phyloP scores from a whole-genome alignment of 352 stramenopile genomes.

The Phytophthora palmivora region DNA sequence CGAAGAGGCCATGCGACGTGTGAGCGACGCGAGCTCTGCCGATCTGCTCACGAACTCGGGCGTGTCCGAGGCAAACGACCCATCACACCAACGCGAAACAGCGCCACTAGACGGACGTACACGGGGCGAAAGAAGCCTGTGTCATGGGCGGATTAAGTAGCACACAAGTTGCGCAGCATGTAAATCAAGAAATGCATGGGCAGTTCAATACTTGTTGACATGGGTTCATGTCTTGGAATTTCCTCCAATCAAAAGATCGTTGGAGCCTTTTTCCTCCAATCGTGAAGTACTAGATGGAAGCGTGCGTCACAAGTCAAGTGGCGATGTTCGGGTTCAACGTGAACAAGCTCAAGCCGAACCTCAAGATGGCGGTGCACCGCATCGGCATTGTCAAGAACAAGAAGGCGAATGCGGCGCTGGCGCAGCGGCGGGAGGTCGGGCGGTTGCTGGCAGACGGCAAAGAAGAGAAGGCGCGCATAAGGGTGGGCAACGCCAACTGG shows the following conservation, averaged over 20 bases:
- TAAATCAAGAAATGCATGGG: constrained; percentile 32
- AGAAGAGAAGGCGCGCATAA: constrained; percentile 95
- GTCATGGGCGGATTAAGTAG: constrained; percentile 71
- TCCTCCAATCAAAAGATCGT: no score
- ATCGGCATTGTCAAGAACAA: constrained; percentile 94
- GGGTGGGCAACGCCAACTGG: constrained; percentile 61
- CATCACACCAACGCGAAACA: constrained; percentile 19
- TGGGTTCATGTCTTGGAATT: no score
- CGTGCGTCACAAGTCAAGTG: constrained; percentile 11
- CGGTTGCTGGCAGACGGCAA: constrained; percentile 86
- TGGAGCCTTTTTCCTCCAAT: constrained; percentile 5
- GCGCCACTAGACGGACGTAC: constrained; percentile 62
- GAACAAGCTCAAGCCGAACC: constrained; percentile 93
- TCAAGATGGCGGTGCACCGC: constrained; percentile 94
- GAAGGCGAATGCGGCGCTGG: constrained; percentile 84
- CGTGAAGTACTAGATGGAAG: constrained; percentile 6
- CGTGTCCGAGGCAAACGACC: constrained; percentile 38
- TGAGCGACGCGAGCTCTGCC: constrained; percentile 39
- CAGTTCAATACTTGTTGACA: no score
- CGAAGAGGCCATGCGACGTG: constrained; percentile 42
- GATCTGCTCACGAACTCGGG: constrained; percentile 44
- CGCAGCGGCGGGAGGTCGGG: constrained; percentile 79
- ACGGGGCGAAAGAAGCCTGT: constrained; percentile 81
- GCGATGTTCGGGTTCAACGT: constrained; percentile 91
- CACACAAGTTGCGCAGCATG: constrained; percentile 26